Evolutionary conservation across 257 asterid genomes (phyloP).

Genomic region (Gentiana straminea): DNA sequence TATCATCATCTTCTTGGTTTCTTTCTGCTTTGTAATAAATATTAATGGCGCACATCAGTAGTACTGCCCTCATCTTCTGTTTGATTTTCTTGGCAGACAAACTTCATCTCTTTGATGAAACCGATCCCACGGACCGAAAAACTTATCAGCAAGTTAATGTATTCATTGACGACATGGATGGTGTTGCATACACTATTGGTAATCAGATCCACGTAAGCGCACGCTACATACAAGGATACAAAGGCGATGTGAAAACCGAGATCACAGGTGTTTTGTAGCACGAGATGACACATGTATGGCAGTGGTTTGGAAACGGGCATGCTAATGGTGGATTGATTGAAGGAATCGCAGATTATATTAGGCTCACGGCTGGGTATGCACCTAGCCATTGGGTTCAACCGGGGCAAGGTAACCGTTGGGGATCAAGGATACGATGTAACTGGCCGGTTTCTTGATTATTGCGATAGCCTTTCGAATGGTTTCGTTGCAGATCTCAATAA

Average conservation of each 20-base stretch:
- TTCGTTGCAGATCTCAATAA: conserved; percentile 51
- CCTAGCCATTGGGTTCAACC: conserved; percentile 62
- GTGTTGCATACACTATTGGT: neutral
- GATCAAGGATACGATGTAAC: conserved; percentile 66
- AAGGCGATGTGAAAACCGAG: conserved; percentile 24
- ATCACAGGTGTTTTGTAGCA: conserved; percentile 51
- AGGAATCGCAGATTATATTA: conserved; percentile 55
- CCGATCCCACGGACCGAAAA: neutral
- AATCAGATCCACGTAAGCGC: neutral
- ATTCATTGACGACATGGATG: neutral
- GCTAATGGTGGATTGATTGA: conserved; percentile 37
- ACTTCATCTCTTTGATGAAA: conserved; percentile 19
- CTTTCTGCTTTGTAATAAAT: too few species aligned
- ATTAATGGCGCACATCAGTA: too few species aligned
- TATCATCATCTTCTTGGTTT: too few species aligned
- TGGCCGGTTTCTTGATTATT: conserved; percentile 53
- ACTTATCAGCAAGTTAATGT: neutral
- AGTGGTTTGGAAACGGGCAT: conserved; percentile 47
- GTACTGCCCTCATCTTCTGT: neutral
- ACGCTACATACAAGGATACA: conserved; percentile 5
- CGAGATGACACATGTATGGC: conserved; percentile 57
- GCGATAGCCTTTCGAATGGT: conserved; percentile 27
- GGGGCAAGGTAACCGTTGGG: conserved; percentile 57
- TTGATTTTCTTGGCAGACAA: conserved; percentile 3
- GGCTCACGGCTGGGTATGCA: conserved; percentile 42